Evolutionary conservation across 768 basidiomycete species (phyloP).

Genomic region (Boletellus ananiceps): DNA sequence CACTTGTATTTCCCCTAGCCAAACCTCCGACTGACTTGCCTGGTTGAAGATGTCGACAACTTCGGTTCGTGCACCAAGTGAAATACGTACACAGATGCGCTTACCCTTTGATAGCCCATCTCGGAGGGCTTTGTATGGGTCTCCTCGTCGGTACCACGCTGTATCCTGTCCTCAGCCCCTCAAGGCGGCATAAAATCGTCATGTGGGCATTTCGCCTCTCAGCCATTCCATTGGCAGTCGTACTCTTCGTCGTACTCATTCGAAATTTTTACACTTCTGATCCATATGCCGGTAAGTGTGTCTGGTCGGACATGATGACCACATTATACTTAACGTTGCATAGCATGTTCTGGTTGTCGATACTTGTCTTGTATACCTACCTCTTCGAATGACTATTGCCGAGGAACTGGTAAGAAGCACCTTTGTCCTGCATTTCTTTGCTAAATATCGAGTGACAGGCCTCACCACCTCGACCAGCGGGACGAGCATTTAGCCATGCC

Average conservation of each 20-base stretch:
- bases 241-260: slow-evolving; percentile 78
- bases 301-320: neutral
- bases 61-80: slow-evolving; percentile 50
- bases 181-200: slow-evolving; percentile 65
- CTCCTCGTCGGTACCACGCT: slow-evolving; percentile 78
- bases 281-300: slow-evolving; percentile 68
- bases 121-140: slow-evolving; percentile 84
- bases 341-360: slow-evolving; percentile 83
- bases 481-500: slow-evolving; percentile 22
- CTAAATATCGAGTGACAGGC: slow-evolving; percentile 16
- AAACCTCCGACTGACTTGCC: slow-evolving; percentile 13
- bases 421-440: neutral
- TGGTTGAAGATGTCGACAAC: slow-evolving; percentile 72
- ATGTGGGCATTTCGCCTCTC: slow-evolving; percentile 70
- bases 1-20: slow-evolving; percentile 2
- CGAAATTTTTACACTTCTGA: slow-evolving; percentile 89
- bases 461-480: slow-evolving; percentile 30
- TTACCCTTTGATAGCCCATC: slow-evolving; percentile 56
- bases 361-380: slow-evolving; percentile 90
- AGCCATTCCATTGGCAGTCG: slow-evolving; percentile 69
- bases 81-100: neutral
- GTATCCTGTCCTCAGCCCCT: slow-evolving; percentile 83
- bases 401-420: slow-evolving; percentile 37
- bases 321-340: neutral
- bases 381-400: slow-evolving; percentile 60